Base-by-base conservation (phyloP, 1,139 yeast genomes). In the Maudiozyma humilis region DNA sequence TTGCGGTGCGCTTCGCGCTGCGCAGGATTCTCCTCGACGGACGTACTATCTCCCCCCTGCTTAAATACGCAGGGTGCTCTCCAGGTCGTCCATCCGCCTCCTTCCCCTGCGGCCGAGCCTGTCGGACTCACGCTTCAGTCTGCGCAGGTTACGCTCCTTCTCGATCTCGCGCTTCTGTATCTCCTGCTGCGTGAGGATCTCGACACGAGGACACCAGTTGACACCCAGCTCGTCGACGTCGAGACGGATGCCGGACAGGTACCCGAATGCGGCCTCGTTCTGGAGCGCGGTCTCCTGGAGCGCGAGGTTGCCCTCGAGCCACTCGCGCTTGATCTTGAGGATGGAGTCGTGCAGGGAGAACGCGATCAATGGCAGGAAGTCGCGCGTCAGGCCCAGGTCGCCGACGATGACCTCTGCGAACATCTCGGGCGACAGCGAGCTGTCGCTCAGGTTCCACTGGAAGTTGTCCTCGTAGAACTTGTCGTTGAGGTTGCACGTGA, bases 141-240 rank as follows among this genome's bases (percentile, higher is more conserved):
- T 78, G 64, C 98, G 78, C 49, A 87, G 75, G 59, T 85, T 87
- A 64, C 98, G 76, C 53, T 89, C 96, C 58, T 95, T 80, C 65
- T 93, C 98, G 52, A 89, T 87, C 60, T 91, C 97, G 51, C 97
- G 76, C 66, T 85, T 83, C 60, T 89, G 97, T 47, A 91, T 87
- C 65, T 91, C 98, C 74, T 91, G 89, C 40, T 87, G 91, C 1
- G 94, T 80, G 48, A 91, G 71, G 7, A 78, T 76, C 63, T 89
- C 97, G 3, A 91, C 82, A 32, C 79, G 73, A 12, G 99, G 98
- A 43, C 84, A 82, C 95, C 96, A 91, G 32, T 78, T 83, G 41
- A 81, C 87, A 37, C 87, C 86, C 35, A 76, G 63, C 14, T 70
- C 66, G 47, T 75, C 80, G 29, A 71, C 72, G 51, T 81, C 86